Conservation (phyloP, 1,284 basidiomycete species). For the Trametes hirsuta region DNA sequence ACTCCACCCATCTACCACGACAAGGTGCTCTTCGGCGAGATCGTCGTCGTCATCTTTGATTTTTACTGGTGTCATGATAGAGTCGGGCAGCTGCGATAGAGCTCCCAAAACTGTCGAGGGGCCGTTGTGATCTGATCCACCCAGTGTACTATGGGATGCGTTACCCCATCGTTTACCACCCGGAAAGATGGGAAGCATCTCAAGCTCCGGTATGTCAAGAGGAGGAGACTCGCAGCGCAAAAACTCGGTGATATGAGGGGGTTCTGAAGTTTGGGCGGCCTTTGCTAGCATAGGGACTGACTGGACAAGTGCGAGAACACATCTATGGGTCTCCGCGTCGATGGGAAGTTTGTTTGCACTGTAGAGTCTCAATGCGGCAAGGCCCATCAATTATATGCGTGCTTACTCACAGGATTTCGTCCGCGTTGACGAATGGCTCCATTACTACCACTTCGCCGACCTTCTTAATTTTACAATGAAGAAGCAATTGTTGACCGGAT, state of each 20-base stretch:
- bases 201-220: slow-evolving; percentile 32
- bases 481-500: slow-evolving; percentile 11
- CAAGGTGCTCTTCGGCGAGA: slow-evolving; percentile 49
- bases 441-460: slow-evolving; percentile 6
- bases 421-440: slow-evolving; percentile 3
- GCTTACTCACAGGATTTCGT: slow-evolving; percentile 22
- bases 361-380: neutral
- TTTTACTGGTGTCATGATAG: slow-evolving; percentile 28
- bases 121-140: neutral
- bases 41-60: slow-evolving; percentile 47
- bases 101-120: neutral
- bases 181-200: slow-evolving; percentile 52
- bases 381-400: neutral
- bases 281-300: slow-evolving; percentile 17
- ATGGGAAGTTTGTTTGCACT: slow-evolving; percentile 41
- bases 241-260: slow-evolving; percentile 37
- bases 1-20: slow-evolving; percentile 64
- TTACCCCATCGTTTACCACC: slow-evolving; percentile 34
- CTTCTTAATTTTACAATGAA: neutral
- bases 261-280: neutral
- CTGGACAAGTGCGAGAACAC: slow-evolving; percentile 26
- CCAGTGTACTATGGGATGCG: neutral
- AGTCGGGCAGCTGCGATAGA: slow-evolving; percentile 33
- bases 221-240: slow-evolving; percentile 39
- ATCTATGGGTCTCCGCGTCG: slow-evolving; percentile 30